Base-by-base conservation (phyloP, 208 protist genomes). In the Leishmania turanica region DNA sequence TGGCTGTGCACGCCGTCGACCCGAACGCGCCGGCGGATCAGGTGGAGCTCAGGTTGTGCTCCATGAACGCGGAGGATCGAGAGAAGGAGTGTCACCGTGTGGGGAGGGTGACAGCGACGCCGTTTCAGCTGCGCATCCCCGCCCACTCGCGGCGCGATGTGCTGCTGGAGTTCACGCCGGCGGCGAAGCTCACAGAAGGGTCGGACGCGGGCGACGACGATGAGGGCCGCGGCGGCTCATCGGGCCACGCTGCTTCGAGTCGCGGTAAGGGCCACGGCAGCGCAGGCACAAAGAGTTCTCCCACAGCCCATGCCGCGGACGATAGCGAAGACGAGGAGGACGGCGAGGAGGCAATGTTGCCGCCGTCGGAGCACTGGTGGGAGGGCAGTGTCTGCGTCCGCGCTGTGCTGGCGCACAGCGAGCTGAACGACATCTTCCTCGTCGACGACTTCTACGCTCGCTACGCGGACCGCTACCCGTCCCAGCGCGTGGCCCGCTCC, bases 371-470 rank as follows among this genome's bases (percentile, higher is more conserved):
- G 42, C 66, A 82, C 51, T 82, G 73, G 77, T 98, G 93, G 93
- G 77, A 90, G 64, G 95, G 93, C 81, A 93, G 92, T 60, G 83
- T 97, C 37, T 91, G 95, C 77, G 92, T 98, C 75, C 84, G 90
- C 34, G 88, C 93, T 34, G 86, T 91, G 69, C 73, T 96, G 21
- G 93, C 93, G 21, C 82, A 91, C 51, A 97, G 83, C 62, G 65
- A 85, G 66, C 92, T 94, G 80, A 98, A 98, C 87, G 93, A 98
- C 76, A 68, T 87, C 17, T 98, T 98, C 86, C 81, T 97, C 58
- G 91, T 98, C 58, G 93, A 97, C 75, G 95, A 97, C 75, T 98
- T 97, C 80, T 98, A 98, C 90, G 80, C 88, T 13, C 49, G 84
- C n/a, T 45, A 98, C 87, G 81, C 88, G 13, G 84, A 84, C 7